Percentiles rank a stretch among this genome's conserved stretches.
These are phyloP conservation scores for Candolleomyces efflorescens DNA, from an alignment of 768 basidiomycete species.

Conservation along the genomic window DNA sequence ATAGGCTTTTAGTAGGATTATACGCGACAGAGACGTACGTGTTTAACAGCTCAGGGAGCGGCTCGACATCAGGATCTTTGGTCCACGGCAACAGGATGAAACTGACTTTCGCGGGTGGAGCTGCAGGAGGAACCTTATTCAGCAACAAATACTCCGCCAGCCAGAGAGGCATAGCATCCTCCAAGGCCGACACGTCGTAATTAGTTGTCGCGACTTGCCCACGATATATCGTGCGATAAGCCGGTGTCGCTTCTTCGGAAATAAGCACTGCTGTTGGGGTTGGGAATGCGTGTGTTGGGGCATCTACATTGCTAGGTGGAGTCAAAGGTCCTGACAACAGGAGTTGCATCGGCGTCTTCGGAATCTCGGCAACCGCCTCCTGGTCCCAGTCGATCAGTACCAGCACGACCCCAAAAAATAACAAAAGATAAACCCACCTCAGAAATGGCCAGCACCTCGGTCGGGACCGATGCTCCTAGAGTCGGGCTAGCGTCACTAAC, in stretches of 20 bases:
- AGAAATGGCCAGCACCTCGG: constrained; percentile 16
- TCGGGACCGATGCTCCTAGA: constrained; percentile 18
- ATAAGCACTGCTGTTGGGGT: constrained; percentile 65
- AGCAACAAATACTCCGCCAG: constrained; percentile 80
- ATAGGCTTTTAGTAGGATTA: neutral
- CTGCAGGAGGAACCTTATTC: constrained; percentile 50
- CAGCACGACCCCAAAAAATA: neutral
- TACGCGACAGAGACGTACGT: constrained; percentile 49
- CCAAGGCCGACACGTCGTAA: constrained; percentile 45
- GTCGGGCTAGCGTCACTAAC: constrained; percentile 28
- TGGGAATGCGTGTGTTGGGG: constrained; percentile 60
- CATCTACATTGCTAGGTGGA: constrained; percentile 70
- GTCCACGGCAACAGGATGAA: constrained; percentile 85
- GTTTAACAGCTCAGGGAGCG: constrained; percentile 78
- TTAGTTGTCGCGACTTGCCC: constrained; percentile 56
- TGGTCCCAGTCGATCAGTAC: neutral
- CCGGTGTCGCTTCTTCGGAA: constrained; percentile 73
- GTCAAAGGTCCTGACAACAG: constrained; percentile 52
- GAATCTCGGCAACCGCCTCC: constrained; percentile 17
- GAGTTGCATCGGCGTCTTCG: constrained; percentile 49
- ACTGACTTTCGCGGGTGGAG: constrained; percentile 69
- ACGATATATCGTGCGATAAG: constrained; percentile 76
- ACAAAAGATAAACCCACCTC: constrained; percentile 11
- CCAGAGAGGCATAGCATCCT: constrained; percentile 84
- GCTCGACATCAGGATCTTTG: constrained; percentile 52